These are phyloP conservation scores for Coniochaeta sp. DNA, from an alignment of 2,329 filamentous ascomycete genomes.

Conservation along the genomic window DNA sequence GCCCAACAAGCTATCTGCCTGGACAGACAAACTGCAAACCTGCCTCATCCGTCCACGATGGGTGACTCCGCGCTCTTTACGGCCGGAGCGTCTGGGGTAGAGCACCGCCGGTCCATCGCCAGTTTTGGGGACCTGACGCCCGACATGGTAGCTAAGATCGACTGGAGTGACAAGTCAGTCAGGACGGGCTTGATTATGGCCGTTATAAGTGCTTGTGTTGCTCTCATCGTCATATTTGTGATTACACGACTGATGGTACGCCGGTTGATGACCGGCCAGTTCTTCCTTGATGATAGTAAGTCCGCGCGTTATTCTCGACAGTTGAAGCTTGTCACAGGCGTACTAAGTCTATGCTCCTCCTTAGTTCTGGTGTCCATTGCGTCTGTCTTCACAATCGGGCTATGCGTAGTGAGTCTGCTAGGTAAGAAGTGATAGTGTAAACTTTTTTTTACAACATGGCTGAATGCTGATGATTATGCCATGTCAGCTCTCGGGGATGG, in stretches of 20 bases:
- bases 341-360: not conserved
- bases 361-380: slow-evolving; percentile 14
- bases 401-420: slow-evolving; percentile 9
- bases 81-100: not conserved
- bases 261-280: slow-evolving; percentile 8
- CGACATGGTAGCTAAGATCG: slow-evolving; percentile 9
- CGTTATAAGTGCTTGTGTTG: slow-evolving; percentile 11
- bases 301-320: not conserved
- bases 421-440: slow-evolving; percentile 4
- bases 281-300: slow-evolving; percentile 14
- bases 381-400: slow-evolving; percentile 12
- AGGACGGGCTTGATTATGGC: slow-evolving; percentile 6
- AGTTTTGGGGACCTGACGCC: slow-evolving; percentile 1
- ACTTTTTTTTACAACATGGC: not conserved
- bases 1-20: not conserved
- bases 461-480: not conserved
- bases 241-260: slow-evolving; percentile 11
- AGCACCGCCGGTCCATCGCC: not conserved
- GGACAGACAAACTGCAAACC: not conserved
- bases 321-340: not conserved
- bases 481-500: slow-evolving; percentile 11
- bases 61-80: not conserved
- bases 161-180: slow-evolving; percentile 13
- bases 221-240: slow-evolving; percentile 12
- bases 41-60: not conserved